Evolutionary conservation across 345 rosid species (phyloP), one percentile per base, ranked within the genome.

Genomic region (Mallotus nudiflorus): DNA sequence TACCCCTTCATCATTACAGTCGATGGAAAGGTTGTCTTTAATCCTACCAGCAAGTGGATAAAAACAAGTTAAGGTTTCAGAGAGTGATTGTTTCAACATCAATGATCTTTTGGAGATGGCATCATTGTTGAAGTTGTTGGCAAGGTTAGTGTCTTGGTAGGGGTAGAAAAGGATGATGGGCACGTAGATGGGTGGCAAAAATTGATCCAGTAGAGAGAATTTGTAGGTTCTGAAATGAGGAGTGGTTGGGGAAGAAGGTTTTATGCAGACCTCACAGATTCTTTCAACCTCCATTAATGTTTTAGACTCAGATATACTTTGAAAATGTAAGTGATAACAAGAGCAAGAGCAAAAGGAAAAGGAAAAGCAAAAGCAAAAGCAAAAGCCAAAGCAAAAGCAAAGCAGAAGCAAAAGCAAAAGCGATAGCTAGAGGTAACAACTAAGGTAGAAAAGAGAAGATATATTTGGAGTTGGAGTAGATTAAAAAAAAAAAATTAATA

Each of bases 11-110:
- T 48, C 73, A 39, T 61, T 2, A 35, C 73, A 70, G 22, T 70
- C 73, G 27, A 60, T 10, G 25, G 59, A 70, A 53, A 59, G 48
- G 11, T 35, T 24, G 39, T 70, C 67, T 33, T 39, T 48, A 22
- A 59, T 6, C 37, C 48, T 70, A 15, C 73, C 73, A 16, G 73
- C 73, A 9, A 70, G 14, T 11, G 73, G 73, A 46, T 60, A 70
- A 50, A 44, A 70, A 5, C 37, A 48, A 9, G 66, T 4, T 22
- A 70, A 11, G 11, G 66, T 70, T 51, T 70, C 33, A 10, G 73
- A 60, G n/a, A 70, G 42, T 9, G 73, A 70, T 9, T 70, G 66
- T 37, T 70, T 70, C 6, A 70, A 39, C 20, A 49, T 25, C 11
- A 4, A 11, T 55, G 72, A 54, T 55, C 65, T 59, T 22, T 20